Conservation (phyloP, 768 basidiomycete species). For the Lactifluus pinguis region DNA sequence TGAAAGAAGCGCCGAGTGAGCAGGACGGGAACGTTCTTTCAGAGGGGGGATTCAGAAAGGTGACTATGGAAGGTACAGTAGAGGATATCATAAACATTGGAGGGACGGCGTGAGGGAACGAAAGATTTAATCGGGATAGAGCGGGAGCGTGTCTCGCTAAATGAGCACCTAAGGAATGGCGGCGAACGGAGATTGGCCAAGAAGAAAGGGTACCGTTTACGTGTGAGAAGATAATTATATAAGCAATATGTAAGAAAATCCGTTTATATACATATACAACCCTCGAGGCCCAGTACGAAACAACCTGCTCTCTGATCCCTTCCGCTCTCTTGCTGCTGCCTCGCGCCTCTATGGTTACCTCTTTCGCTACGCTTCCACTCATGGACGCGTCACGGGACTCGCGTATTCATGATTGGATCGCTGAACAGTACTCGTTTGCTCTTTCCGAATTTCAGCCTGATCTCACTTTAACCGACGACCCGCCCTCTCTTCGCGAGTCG, state of each 20-base stretch:
- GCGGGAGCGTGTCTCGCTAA: slow-evolving; percentile 6
- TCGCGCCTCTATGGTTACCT: slow-evolving; percentile 8
- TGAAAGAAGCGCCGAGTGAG: background rate
- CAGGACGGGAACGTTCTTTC: slow-evolving; percentile 15
- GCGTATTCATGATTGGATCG: slow-evolving; percentile 21
- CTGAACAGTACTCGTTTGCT: slow-evolving; percentile 19
- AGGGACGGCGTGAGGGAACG: background rate
- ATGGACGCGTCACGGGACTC: slow-evolving; percentile 18
- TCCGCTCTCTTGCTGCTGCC: background rate
- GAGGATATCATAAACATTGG: background rate
- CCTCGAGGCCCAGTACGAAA: background rate
- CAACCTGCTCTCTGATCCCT: background rate
- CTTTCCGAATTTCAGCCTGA: slow-evolving; percentile 16
- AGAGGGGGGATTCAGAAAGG: background rate
- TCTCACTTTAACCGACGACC: slow-evolving; percentile 8
- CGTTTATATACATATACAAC: slow-evolving; percentile 10
- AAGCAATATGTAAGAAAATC: slow-evolving; percentile 4
- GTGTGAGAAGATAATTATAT: slow-evolving; percentile 6
- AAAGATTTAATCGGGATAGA: background rate
- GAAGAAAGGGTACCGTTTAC: slow-evolving; percentile 14
- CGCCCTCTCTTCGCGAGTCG: slow-evolving; percentile 19
- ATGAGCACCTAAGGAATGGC: slow-evolving; percentile 6
- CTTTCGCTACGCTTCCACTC: slow-evolving; percentile 12
- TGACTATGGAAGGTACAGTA: background rate
- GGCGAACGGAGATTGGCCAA: slow-evolving; percentile 11